phyloP scores from a whole-genome alignment of 2,329 filamentous ascomycete species.

The Nannizzia gypsea region DNA sequence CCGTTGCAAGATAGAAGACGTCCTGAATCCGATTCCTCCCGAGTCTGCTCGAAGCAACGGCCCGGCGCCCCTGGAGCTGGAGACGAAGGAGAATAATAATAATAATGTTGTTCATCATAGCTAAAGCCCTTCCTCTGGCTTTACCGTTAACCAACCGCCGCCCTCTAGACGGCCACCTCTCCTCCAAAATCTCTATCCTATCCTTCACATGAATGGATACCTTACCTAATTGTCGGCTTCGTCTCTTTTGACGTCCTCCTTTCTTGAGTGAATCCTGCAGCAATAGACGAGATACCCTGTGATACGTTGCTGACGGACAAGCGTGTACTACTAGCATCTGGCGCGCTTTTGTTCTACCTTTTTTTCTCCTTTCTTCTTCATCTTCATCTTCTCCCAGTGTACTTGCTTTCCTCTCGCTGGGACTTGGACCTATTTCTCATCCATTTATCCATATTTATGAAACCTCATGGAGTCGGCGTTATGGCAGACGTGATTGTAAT shows the following conservation, averaged over 20 bases:
- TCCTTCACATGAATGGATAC: background rate
- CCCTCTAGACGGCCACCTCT: background rate
- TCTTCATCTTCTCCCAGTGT: background rate
- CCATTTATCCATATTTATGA: constrained; percentile 2
- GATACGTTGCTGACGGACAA: background rate
- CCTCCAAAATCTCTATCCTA: background rate
- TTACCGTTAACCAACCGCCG: background rate
- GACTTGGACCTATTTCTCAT: background rate
- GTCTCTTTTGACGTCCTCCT: background rate
- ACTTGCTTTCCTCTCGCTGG: background rate
- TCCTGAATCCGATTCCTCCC: background rate
- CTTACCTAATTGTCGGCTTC: background rate
- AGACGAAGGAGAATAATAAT: background rate
- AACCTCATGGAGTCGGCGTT: background rate
- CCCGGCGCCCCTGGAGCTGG: background rate
- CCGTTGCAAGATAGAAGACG: background rate
- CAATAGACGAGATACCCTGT: background rate
- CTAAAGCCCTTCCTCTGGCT: background rate
- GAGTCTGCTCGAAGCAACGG: constrained; percentile 5
- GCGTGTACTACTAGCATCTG: background rate
- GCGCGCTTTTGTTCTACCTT: background rate
- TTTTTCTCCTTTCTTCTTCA: background rate
- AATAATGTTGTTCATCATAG: background rate
- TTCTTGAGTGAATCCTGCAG: background rate
- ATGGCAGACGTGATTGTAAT: background rate